A percentile compares a stretch with the other conserved stretches of the same genome.
Evolutionary conservation across 345 rosid genomes (phyloP).

Genomic region (Eucalyptus leucophloia): DNA sequence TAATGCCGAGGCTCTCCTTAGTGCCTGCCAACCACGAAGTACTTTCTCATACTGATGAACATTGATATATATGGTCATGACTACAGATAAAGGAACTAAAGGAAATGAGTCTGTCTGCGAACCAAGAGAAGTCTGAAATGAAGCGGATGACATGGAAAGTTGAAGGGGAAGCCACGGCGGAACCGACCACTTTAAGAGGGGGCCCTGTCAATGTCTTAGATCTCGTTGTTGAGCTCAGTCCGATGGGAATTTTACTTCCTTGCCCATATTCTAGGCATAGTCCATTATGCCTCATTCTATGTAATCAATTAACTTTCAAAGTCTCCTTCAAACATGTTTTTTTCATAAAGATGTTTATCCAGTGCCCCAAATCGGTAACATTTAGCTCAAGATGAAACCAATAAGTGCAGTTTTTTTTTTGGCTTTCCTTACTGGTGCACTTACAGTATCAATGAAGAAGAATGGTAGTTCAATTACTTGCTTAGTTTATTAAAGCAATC

Average conservation of each 20-base stretch:
- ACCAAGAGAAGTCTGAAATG: constrained; percentile 54
- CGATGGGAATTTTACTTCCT: constrained; percentile 66
- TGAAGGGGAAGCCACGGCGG: constrained; percentile 18
- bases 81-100: constrained; percentile 44
- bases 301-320: background rate
- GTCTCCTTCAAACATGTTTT: background rate
- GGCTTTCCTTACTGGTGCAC: background rate
- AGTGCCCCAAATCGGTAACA: background rate
- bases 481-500: no score
- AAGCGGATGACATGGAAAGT: constrained; percentile 62
- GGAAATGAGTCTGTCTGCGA: constrained; percentile 66
- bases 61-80: background rate
- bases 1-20: background rate
- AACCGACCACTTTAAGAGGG: constrained; percentile 22
- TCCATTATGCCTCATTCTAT: background rate
- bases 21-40: background rate
- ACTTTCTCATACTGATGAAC: background rate
- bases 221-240: constrained; percentile 54
- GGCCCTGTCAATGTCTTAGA: constrained; percentile 29
- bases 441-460: background rate
- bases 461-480: no score
- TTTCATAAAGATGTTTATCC: background rate
- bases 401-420: background rate
- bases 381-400: background rate
- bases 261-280: constrained; percentile 17